Evolutionary conservation across 495 filamentous ascomycete genomes (phyloP), one percentile per base, ranked within the genome.

Genomic region (Aspergillus coremiiformis): DNA sequence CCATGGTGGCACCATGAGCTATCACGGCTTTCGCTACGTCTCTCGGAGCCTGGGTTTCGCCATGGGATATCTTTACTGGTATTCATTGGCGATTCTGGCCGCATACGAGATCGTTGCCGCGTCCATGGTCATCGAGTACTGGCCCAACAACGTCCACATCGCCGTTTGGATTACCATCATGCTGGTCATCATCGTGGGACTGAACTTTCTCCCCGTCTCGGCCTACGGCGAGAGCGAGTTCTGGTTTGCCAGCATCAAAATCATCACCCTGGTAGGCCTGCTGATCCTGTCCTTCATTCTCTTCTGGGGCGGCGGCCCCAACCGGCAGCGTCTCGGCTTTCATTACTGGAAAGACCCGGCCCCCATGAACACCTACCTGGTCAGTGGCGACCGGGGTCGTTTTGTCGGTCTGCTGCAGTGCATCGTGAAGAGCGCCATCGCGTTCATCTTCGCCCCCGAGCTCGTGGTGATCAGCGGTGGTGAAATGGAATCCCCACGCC

Each of bases 211-310:
- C 29, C 79, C 85, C 4, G 80, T 90, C 27, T 62, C 71, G 5
- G 75, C 79, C 15, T 90, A 86, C 59, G 86, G 85, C 22, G 83
- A 89, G 65, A 75, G 86, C 30, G 85, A 89, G 59, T 87, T 89
- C 66, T 79, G 78, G 66, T 85, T 90, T 61, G 78, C 84, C 8
- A 78, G 78, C 50, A 74, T 90, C 68, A 91, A 93, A 61, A 85
- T 91, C 57, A 71, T 90, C 63, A 88, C 85, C 22, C 80, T 90
- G 50, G 50, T 87, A 44, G 87, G 86, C 30, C 77, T 87, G 56
- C 65, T 87, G 49, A 75, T 86, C 47, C 75, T 85, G 39, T 83
- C 78, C 47, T 82, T 90, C 58, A 84, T 85, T 58, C 76, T 89
- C 49, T 81, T 86, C 61, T 79, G 82, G 51, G 86, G 87, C 15